phyloP scores from a whole-genome alignment of 257 asterid genomes.

The Nicotiana tabacum region DNA sequence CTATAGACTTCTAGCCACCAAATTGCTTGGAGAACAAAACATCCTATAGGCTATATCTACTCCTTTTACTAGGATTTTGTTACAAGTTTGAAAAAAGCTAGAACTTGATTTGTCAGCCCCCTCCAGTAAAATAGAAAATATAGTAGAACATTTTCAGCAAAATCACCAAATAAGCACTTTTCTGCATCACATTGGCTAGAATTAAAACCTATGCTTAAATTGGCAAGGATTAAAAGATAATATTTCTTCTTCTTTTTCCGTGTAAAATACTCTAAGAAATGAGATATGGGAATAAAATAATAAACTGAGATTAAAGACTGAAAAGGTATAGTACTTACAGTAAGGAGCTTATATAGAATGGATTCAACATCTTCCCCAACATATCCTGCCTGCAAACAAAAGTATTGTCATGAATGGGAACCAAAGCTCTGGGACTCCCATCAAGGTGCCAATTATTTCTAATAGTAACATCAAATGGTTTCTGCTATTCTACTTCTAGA shows the following conservation, averaged over 20 bases:
- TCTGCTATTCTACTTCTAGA: background rate
- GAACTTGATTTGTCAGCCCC: background rate
- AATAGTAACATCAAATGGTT: background rate
- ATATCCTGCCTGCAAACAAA: constrained; percentile 85
- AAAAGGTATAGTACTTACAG: constrained; percentile 37
- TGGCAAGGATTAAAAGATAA: background rate
- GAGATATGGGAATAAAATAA: background rate
- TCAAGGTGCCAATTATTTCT: background rate
- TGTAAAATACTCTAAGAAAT: background rate
- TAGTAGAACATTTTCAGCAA: background rate
- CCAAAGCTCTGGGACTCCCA: background rate
- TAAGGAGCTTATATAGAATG: constrained; percentile 88
- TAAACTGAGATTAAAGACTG: background rate
- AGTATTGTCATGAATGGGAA: background rate
- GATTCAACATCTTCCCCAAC: constrained; percentile 99
- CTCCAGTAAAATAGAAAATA: background rate
- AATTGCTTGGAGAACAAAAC: background rate
- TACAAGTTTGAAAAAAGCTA: background rate
- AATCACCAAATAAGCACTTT: background rate
- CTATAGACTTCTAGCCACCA: background rate
- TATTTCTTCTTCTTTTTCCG: background rate
- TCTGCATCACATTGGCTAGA: background rate
- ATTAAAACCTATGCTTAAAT: background rate
- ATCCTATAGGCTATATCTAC: background rate
- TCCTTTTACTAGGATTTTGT: background rate